Evolutionary conservation across 441 rosid species (phyloP), one percentile per base, ranked within the genome.

Genomic region (Populus hybrid): DNA sequence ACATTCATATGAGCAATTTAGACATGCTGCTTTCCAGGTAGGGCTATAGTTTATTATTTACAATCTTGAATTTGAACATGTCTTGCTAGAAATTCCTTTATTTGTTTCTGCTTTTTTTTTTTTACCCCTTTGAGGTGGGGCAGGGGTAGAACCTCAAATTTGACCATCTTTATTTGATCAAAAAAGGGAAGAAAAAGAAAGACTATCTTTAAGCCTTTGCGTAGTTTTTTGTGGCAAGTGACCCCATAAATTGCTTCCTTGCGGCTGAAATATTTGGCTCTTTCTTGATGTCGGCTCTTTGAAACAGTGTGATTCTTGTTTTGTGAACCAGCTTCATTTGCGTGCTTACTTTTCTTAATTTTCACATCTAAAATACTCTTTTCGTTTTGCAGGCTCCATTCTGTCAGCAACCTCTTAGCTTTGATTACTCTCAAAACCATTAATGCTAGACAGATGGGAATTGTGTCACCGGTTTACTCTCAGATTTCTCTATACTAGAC

Each of bases 381-480:
- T 3, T 16, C 9, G 26, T 10, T 64, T 79, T 83, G 81, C 95
- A 93, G 98, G 92, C 87, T 14, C 97, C 95, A 5, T 88, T 88
- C 85, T 90, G 86, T 84, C 96, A 91, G 87, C 98, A 87, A 82
- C 98, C 97, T 66, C 88, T 95, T 87, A 92, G 97, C 86, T 93
- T 93, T 38, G 92, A 89, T 76, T 87, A 91, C 85, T 81, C 86
- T 21, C 94, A 89, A 84, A 84, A 93, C 84, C 91, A 75, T 72
- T 95, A 84, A 82, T 42, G 40, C 32, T 38, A 67, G 54, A 42
- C 77, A 70, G 79, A 68, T 42, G 76, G 78, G 69, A 70, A 64
- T 64, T 73, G 16, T 67, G 76, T 63, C 73, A 76, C 70, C 72
- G 76, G 69, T 80, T 66, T 80, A 71, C 64, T 46, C 74, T 74